A percentile compares a stretch with the other conserved stretches of the same genome.
Evolutionary conservation across 495 filamentous ascomycete genomes (phyloP).

Genomic region (Astrothelium subdiscretum): DNA sequence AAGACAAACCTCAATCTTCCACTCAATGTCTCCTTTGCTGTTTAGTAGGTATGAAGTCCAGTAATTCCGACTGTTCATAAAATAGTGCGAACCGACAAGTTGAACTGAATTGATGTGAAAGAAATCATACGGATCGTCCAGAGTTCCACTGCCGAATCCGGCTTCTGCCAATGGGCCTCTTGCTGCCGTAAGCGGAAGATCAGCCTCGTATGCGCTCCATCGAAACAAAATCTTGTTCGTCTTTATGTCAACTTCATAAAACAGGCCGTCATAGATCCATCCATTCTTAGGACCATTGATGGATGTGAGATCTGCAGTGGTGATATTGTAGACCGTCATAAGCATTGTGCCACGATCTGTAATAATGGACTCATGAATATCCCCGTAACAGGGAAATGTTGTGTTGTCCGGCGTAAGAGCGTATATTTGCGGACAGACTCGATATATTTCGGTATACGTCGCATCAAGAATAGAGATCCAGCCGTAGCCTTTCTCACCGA

Average conservation of each 20-base stretch:
- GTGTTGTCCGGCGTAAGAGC: slow-evolving; percentile 8
- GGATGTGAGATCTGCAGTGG: slow-evolving; percentile 6
- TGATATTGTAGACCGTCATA: slow-evolving; percentile 20
- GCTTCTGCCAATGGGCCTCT: not conserved
- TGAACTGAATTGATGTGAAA: slow-evolving; percentile 16
- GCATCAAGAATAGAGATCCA: slow-evolving; percentile 7
- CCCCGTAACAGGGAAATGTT: slow-evolving; percentile 10
- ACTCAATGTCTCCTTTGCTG: slow-evolving; percentile 16
- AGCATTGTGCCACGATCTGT: slow-evolving; percentile 16
- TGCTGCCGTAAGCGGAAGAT: not conserved
- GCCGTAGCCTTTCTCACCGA: slow-evolving; percentile 12
- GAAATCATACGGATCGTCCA: slow-evolving; percentile 18
- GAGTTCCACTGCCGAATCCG: slow-evolving; percentile 1
- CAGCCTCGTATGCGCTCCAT: slow-evolving; percentile 22
- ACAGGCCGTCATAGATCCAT: slow-evolving; percentile 16
- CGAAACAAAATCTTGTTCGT: slow-evolving; percentile 25
- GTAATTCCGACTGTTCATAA: slow-evolving; percentile 29
- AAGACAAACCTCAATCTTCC: slow-evolving; percentile 14
- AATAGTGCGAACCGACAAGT: slow-evolving; percentile 29
- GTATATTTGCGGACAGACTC: not conserved
- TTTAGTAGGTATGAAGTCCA: slow-evolving; percentile 21
- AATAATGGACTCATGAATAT: slow-evolving; percentile 13
- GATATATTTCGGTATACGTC: slow-evolving; percentile 8
- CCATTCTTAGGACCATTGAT: slow-evolving; percentile 12
- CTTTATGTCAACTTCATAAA: slow-evolving; percentile 21